Base-by-base conservation (phyloP, 805 yeast genomes). In the Wickerhamomyces hampshirensis region DNA sequence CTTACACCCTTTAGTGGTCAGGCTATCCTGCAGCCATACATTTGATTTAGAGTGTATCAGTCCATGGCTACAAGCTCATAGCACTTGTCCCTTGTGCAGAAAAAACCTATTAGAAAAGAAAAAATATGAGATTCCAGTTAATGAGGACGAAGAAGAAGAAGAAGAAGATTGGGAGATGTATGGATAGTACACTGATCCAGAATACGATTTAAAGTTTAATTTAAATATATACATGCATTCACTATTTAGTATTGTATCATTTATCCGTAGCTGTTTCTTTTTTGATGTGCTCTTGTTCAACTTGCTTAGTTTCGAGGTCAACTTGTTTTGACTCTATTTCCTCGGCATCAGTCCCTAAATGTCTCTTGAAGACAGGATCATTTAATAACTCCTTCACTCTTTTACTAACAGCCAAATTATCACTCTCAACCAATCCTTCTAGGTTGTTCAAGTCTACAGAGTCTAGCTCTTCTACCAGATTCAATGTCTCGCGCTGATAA, bases 31-130 rank as follows among this genome's bases (percentile, higher is more conserved):
- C 59, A 47, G 37, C 2, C 98, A 89, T 58, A 70, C 70, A 28
- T 89, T 84, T 59, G 98, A 89, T 55, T 65, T 88, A 45, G 97
- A 91, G 47, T 89, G 97, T 56, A 78, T 91, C 26, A 81, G 83
- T 0, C 93, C 95, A 0, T 89, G 98, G 98, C 66, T 91, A 35
- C 74, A 76, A 44, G 65, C 77, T 34, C 77, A 82, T 48, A 64
- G 73, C 2, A 81, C 86, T 0, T 89, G 98, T 53, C 98, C 98
- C 0, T 59, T 91, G 50, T 91, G 97, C 55, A 68, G 98, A 45
- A 76, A 72, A 42, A 80, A 87, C 51, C 75, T 89, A 18, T 56
- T 73, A 15, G 73, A 68, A 34, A 73, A 63, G 64, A 73, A 63
- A 56, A 60, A 48, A 55, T 63, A 49, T 10, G 56, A 48, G 2